Evolutionary conservation across 2,329 filamentous ascomycete species (phyloP), one percentile per base, ranked within the genome.

Genomic region (Beauveria sp.): DNA sequence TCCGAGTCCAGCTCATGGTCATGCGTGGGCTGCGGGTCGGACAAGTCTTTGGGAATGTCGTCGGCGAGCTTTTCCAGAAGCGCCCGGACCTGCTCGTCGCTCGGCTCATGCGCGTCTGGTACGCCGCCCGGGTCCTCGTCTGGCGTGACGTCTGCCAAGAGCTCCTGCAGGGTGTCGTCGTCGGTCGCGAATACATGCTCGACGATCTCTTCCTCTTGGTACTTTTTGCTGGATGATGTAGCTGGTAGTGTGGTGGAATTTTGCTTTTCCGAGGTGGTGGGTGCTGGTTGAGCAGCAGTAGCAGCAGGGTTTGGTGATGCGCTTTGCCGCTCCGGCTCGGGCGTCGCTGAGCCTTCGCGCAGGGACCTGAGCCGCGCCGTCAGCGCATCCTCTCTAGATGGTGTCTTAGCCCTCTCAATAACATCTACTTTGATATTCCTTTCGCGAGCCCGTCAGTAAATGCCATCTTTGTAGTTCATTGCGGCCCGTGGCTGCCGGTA

Each of bases 111-210:
- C 4, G 53, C 20, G 37, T 20, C 18, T 9, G 22, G 12, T 20
- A 61, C 34, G 63, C 60, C 34, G 63, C 63, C 64, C 55, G 68
- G 65, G 3, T 59, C 63, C 24, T 75, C 71, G 12, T 76, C 72
- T 0, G 72, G 67, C 40, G 70, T 70, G 1, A 80, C 72, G 30
- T 77, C 75, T 2, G 72, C 75, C 2, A 85, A 72, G 10, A 84
- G 72, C 62, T 83, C 80, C 59, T 84, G 76, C 0, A 84, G 71
- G 1, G 77, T 80, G 52, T 77, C 72, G n/a, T 84, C 80, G 64
- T 83, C 80, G 2, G 78, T 79, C 41, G 75, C 70, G 30, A 79
- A 72, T 20, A 80, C 66, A 2, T 72, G 66, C 0, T 76, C 74
- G 4, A 71, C 68, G 44, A 77, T 76, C 0, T 76, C 72, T 47